Base-by-base conservation (phyloP, 164 flowering plant genomes). In the Chloranthus sessilifolius region DNA sequence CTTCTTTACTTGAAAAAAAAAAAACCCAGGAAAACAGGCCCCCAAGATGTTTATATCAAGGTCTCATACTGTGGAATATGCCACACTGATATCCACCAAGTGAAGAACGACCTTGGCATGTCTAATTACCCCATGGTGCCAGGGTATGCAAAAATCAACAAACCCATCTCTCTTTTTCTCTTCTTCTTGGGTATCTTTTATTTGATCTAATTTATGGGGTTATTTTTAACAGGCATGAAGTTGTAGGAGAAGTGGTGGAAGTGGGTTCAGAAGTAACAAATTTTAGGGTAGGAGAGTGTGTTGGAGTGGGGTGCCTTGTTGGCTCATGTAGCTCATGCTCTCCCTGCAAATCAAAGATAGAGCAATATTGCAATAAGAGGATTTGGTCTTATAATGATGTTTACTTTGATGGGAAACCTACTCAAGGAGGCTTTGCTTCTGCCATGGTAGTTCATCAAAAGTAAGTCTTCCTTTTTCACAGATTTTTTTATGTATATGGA, bases 361-460 rank as follows among this genome's bases (percentile, higher is more conserved):
- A 88, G 70, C 97, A 92, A 16, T 92, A 92, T 71, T 88, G 97
- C 74, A 74, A 65, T 70, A 85, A 92, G 81, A 79, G 60, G 65
- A 81, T 92, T 47, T 88, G 95, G 95, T 62, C 86, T 1, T 88
- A 84, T 75, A 88, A 86, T 22, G 94, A 88, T 62, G 88, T 86
- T 22, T 84, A 88, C 50, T 39, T 76, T 16, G 99, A 92, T 56
- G 99, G 99, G 43, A 75, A 67, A 16, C 90, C 92, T 24, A 88
- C 99, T 5, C 88, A 84, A 43, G 99, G 99, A 0, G 99, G 99
- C 30, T 92, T 92, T 35, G 81, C 99, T 23, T 54, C 41, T 1
- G 36, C 77, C 67, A 76, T 80, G 82, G 74, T 88, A 47, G 83
- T 81, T 35, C 75, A 92, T 60, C 97, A 92, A 50, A 88, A 78